Percentiles rank a stretch among this genome's conserved stretches.
Conservation (phyloP, 805 yeast genomes). For the Kluyveromyces nonfermentans region DNA sequence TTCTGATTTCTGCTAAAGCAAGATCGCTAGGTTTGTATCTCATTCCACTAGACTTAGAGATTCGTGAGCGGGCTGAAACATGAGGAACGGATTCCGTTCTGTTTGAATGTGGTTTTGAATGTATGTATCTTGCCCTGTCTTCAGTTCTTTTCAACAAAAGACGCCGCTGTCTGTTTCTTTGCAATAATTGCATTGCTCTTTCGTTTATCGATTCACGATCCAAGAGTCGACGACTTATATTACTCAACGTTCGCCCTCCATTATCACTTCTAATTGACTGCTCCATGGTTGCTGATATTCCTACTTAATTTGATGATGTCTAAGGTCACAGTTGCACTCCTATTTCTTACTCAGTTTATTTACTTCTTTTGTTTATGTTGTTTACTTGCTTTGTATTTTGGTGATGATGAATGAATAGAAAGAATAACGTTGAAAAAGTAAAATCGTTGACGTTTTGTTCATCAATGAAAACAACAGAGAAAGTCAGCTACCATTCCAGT, state of each 20-base stretch:
- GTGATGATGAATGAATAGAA: background rate
- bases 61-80: conserved; percentile 8
- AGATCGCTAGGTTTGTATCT: conserved; percentile 53
- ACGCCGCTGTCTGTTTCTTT: conserved; percentile 25
- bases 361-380: background rate
- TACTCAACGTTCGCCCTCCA: conserved; percentile 14
- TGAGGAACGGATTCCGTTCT: background rate
- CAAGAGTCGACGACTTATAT: conserved; percentile 10
- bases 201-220: conserved; percentile 23
- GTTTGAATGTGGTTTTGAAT: background rate
- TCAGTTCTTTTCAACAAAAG: conserved; percentile 10
- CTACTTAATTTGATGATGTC: background rate
- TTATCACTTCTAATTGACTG: conserved; percentile 6
- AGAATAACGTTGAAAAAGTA: background rate
- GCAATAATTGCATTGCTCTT: conserved; percentile 22
- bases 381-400: background rate
- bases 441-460: background rate
- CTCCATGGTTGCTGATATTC: background rate
- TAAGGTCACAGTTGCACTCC: background rate
- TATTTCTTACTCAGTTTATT: background rate
- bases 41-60: conserved; percentile 33
- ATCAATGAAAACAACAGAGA: background rate
- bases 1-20: conserved; percentile 60
- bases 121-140: conserved; percentile 7
- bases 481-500: background rate